These are phyloP conservation scores for Aristolochia fimbriata DNA, from an alignment of 164 flowering plant genomes.

Conservation along the genomic window DNA sequence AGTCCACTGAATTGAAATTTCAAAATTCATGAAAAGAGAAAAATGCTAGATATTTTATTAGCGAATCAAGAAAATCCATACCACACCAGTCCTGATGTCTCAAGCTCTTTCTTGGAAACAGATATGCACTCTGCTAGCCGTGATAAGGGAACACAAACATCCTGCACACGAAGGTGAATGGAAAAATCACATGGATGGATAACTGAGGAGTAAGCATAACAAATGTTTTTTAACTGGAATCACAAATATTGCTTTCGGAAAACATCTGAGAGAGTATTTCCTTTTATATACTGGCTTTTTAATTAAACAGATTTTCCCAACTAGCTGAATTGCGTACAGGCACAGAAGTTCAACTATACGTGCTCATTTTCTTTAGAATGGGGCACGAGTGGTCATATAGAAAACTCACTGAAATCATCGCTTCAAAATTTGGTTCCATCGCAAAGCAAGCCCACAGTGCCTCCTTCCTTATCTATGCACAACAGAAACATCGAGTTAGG, in stretches of 20 bases:
- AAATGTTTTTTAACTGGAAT: neutral
- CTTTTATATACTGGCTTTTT: no score
- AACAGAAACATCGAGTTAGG: conserved; percentile 2
- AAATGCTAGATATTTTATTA: neutral
- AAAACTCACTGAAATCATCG: conserved; percentile 64
- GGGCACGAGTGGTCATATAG: neutral
- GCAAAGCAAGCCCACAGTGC: conserved; percentile 99
- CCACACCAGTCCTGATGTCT: conserved; percentile 80
- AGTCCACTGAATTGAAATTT: neutral
- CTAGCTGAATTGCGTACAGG: no score
- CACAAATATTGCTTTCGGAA: no score
- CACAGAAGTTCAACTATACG: no score
- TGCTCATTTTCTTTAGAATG: no score
- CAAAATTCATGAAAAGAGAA: neutral
- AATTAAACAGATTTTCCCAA: no score
- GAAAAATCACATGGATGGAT: neutral
- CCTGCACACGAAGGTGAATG: conserved; percentile 27
- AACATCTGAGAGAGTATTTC: no score
- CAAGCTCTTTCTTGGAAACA: conserved; percentile 59
- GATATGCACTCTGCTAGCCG: conserved; percentile 81
- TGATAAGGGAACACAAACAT: conserved; percentile 95
- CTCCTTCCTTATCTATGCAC: conserved; percentile 77
- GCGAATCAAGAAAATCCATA: conserved; percentile 14
- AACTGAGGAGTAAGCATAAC: neutral
- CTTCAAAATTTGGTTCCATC: conserved; percentile 78